Conservation (phyloP, 2,329 filamentous ascomycete genomes). For the Arthrobotrys conoides region DNA sequence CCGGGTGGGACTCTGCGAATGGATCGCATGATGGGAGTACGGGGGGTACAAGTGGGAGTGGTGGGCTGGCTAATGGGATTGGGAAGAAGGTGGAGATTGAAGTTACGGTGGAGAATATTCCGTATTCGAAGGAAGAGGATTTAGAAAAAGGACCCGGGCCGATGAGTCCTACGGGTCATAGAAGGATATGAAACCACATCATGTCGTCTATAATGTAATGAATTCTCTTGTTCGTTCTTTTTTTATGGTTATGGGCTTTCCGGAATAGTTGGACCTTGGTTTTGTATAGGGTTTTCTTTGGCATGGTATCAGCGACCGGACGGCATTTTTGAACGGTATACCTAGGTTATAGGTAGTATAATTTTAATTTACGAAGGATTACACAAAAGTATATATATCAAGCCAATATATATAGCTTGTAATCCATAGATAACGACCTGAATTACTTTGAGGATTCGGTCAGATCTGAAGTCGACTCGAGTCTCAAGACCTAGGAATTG, state of each 20-base stretch:
- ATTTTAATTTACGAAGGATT: conserved; percentile 22
- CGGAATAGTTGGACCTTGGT: neutral
- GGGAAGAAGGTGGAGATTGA: conserved; percentile 54
- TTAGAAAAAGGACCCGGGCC: conserved; percentile 34
- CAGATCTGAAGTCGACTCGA: too few species aligned
- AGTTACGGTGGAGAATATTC: conserved; percentile 44
- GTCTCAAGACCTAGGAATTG: too few species aligned
- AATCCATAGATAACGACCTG: neutral
- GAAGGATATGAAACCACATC: conserved; percentile 31
- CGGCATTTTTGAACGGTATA: conserved; percentile 6
- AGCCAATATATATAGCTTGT: neutral
- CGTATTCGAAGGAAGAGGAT: conserved; percentile 17
- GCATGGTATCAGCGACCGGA: neutral
- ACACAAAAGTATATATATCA: too few species aligned
- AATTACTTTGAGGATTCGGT: too few species aligned
- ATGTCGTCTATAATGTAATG: neutral
- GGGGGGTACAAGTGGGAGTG: neutral
- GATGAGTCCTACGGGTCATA: conserved; percentile 17
- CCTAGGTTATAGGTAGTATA: conserved; percentile 7
- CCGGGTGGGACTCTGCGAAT: conserved; percentile 30
- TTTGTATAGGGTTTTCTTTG: neutral
- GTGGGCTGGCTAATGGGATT: conserved; percentile 21
- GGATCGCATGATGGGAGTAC: conserved; percentile 19
- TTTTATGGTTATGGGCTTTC: neutral
- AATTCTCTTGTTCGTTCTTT: neutral